Percentiles rank a stretch among this genome's conserved stretches.
phyloP scores from a whole-genome alignment of 1,139 yeast species.

The Lodderomyces pseudojiufengensis region DNA sequence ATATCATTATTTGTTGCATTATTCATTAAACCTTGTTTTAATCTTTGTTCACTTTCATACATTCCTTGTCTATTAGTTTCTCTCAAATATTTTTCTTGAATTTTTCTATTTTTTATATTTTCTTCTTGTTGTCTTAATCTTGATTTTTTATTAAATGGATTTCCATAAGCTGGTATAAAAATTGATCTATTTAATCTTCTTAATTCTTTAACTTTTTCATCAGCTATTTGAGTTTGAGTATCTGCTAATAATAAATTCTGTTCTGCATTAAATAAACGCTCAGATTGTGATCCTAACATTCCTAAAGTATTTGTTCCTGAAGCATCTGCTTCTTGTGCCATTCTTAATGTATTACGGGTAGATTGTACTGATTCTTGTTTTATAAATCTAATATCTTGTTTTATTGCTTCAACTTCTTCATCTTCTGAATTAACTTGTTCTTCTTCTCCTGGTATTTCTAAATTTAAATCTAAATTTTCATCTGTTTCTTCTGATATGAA shows the following conservation, averaged over 20 bases:
- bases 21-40: slow-evolving; percentile 39
- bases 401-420: slow-evolving; percentile 86
- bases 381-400: slow-evolving; percentile 77
- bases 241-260: slow-evolving; percentile 72
- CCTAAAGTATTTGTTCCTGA: slow-evolving; percentile 89
- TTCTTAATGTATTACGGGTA: slow-evolving; percentile 78
- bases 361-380: slow-evolving; percentile 86
- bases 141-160: slow-evolving; percentile 85
- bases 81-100: slow-evolving; percentile 53
- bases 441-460: slow-evolving; percentile 44
- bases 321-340: slow-evolving; percentile 91
- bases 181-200: slow-evolving; percentile 77
- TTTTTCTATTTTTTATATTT: slow-evolving; percentile 60
- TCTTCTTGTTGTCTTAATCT: slow-evolving; percentile 75
- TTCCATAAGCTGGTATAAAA: slow-evolving; percentile 74
- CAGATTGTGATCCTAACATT: slow-evolving; percentile 89
- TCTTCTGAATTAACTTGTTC: slow-evolving; percentile 58
- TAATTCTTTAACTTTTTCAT: slow-evolving; percentile 77
- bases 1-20: slow-evolving; percentile 38
- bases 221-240: slow-evolving; percentile 80
- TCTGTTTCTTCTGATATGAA: slow-evolving; percentile 26
- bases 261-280: slow-evolving; percentile 75
- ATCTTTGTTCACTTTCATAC: slow-evolving; percentile 46
- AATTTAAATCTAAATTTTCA: slow-evolving; percentile 27
- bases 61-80: slow-evolving; percentile 41